These are phyloP conservation scores for Dryadomyces sulphureus DNA, from an alignment of 2,329 filamentous ascomycete genomes.

Conservation along the genomic window DNA sequence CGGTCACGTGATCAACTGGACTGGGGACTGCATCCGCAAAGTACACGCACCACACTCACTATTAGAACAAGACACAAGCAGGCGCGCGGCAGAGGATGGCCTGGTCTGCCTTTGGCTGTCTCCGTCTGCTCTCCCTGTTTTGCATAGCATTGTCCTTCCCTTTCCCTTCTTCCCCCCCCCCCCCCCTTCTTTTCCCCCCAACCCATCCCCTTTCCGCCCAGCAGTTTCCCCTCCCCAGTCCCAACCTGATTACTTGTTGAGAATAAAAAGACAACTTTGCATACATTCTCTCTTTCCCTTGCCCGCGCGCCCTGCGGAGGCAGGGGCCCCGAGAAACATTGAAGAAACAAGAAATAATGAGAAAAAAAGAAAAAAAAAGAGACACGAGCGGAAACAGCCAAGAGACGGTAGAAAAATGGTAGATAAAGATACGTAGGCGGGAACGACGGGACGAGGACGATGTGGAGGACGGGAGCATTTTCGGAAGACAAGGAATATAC, in stretches of 20 bases:
- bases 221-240: not conserved
- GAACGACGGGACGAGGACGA: not conserved
- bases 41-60: no score
- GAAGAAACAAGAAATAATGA: not conserved
- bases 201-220: not conserved
- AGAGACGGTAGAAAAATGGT: not conserved
- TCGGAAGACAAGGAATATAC: not conserved
- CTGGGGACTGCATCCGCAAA: no score
- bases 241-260: not conserved
- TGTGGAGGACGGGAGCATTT: not conserved
- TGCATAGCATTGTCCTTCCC: no score
- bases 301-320: no score
- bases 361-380: not conserved
- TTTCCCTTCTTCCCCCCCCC: no score
- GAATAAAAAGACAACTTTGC: not conserved
- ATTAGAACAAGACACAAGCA: constrained; percentile 2
- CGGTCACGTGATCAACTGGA: no score
- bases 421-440: not conserved
- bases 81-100: not conserved
- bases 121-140: not conserved
- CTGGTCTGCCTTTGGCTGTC: no score
- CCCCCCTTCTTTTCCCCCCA: not conserved
- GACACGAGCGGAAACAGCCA: not conserved
- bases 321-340: no score
- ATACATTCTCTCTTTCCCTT: not conserved